phyloP scores from a whole-genome alignment of 2,329 filamentous ascomycete species.

The Aureobasidium sp. region DNA sequence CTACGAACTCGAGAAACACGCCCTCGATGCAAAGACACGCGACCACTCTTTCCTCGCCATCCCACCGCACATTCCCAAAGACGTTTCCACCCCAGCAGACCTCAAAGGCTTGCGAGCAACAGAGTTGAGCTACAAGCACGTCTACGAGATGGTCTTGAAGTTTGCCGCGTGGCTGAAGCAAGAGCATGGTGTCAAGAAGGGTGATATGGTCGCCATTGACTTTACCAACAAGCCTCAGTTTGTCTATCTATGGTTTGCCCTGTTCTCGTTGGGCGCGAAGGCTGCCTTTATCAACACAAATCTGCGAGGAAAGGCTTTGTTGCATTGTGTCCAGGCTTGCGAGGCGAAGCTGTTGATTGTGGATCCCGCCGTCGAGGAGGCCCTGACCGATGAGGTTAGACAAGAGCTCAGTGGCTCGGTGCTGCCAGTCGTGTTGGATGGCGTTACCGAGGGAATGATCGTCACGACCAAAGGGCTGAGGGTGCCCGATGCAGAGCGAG shows the following conservation, averaged over 20 bases:
- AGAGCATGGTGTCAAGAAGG: conserved; percentile 52
- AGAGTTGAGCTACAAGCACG: conserved; percentile 66
- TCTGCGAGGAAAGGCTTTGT: conserved; percentile 58
- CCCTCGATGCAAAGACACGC: conserved; percentile 43
- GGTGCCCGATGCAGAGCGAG: conserved; percentile 24
- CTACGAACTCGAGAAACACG: conserved; percentile 63
- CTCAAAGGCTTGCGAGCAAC: not conserved
- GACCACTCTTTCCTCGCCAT: conserved; percentile 24
- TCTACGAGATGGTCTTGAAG: conserved; percentile 60
- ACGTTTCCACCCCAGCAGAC: conserved; percentile 15
- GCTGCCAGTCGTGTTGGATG: conserved; percentile 56
- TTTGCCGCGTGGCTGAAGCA: conserved; percentile 69
- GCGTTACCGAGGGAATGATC: conserved; percentile 42
- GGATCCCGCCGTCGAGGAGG: conserved; percentile 50
- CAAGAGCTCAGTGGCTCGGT: conserved; percentile 35
- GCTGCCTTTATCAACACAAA: conserved; percentile 89
- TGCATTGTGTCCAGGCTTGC: conserved; percentile 65
- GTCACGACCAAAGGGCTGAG: conserved; percentile 19
- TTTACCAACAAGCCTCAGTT: conserved; percentile 75
- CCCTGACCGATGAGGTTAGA: conserved; percentile 46
- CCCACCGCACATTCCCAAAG: conserved; percentile 20
- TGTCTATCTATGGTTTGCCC: conserved; percentile 62
- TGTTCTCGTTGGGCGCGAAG: conserved; percentile 75
- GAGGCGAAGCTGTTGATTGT: conserved; percentile 59
- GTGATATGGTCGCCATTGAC: conserved; percentile 71